Evolutionary conservation across 768 basidiomycete species (phyloP), one percentile per base, ranked within the genome.

Genomic region (Cubamyces sp.): DNA sequence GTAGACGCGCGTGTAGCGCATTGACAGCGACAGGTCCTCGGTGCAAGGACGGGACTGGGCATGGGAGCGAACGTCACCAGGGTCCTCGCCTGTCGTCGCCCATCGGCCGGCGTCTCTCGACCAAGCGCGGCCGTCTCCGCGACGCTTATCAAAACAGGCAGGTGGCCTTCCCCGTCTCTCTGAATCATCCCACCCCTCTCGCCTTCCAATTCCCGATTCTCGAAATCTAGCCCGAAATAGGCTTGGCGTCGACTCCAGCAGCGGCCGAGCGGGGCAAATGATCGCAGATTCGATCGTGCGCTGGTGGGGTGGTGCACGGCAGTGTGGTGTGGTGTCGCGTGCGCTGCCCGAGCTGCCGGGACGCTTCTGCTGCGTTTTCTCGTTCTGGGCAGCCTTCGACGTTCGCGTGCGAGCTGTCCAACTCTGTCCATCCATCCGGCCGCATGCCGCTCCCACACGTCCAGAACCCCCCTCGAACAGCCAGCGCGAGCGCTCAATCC

Each of bases 231-330:
- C 45, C 56, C 54, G 56, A 30, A 41, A 57, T 52, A 48, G 62
- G 62, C 16, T 51, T 53, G 55, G 48, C 56, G 55, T 45, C 52
- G 28, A 47, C 57, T 21, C 56, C 34, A 34, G 34, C 5, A 51
- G 56, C 51, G 21, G 56, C 57, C 62, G 62, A 41, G 56, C 62
- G 62, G 62, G 62, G 58, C 58, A 60, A 48, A 49, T 40, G 59
- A 60, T 64, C 64, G 58, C 58, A 64, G 59, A 64, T 64, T 28
- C 40, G 54, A 64, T 64, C 64, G 58, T 43, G 59, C 34, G 63
- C 34, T 39, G 39, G 34, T 43, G 25, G 21, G 40, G 41, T 28
- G 48, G 48, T 1, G 25, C 26, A 48, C 47, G 26, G 48, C 23
- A 23, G 45, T 46, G 21, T 46, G 19, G 48, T 23, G 48, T 49